Conservation (phyloP, 352 stramenopile species). For the Hyaloperonospora brassicae region DNA sequence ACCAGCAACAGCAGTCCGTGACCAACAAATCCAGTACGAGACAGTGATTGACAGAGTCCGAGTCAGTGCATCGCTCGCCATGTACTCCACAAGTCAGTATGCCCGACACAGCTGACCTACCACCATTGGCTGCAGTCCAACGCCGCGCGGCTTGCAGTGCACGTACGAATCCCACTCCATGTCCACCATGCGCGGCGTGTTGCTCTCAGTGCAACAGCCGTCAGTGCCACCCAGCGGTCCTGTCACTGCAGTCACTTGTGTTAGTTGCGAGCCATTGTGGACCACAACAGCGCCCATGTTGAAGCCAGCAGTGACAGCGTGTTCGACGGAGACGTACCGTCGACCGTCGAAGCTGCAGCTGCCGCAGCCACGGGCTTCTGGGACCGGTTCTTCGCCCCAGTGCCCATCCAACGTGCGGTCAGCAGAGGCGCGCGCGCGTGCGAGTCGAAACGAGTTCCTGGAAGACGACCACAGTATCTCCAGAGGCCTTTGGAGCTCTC, state of each 20-base stretch:
- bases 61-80: conserved; percentile 1
- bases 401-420: conserved; percentile 11
- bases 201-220: conserved; percentile 20
- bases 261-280: no score
- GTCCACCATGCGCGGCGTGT: conserved; percentile 30
- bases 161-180: conserved; percentile 51
- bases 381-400: conserved; percentile 23
- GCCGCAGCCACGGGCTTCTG: background rate
- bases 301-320: conserved; percentile 11
- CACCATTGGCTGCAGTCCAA: conserved; percentile 37
- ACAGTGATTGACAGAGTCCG: conserved; percentile 1
- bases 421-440: background rate
- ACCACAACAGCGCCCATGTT: conserved; percentile 10
- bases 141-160: conserved; percentile 38
- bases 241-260: background rate
- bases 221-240: conserved; percentile 20
- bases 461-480: background rate
- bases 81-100: background rate
- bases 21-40: no score
- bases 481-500: conserved; percentile 8
- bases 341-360: conserved; percentile 10
- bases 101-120: conserved; percentile 19
- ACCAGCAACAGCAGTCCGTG: background rate
- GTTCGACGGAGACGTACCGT: conserved; percentile 12
- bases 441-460: no score